Base-by-base conservation (phyloP, 805 yeast genomes). In the Saccharomycopsis selenospora region DNA sequence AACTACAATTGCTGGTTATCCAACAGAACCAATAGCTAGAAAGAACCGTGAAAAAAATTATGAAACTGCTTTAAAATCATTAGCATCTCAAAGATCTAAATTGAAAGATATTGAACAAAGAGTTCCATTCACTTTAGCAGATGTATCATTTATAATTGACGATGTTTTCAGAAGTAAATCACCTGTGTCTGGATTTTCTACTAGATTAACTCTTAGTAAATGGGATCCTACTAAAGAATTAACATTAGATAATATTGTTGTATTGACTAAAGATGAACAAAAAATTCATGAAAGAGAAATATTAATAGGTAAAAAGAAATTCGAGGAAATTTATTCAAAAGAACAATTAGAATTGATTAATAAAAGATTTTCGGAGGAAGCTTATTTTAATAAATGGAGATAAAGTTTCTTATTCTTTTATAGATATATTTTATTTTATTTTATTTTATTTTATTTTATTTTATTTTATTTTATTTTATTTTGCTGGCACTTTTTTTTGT, bases 131-230 rank as follows among this genome's bases (percentile, higher is more conserved):
- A 72, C 88, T 1, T 58, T 81, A 48, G 69, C 66, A 43, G 99
- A 93, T 52, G 80, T 87, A 24, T 84, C 80, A 41, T 93, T 89
- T 61, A 71, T 91, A 13, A 71, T 90, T 29, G 98, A 91, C 61
- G 99, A 93, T 66, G 83, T 93, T 2, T 93, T 80, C 70, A 79
- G 95, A 53, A 97, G 98, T 11, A 88, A 89, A 64, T 84, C 96
- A 0, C 93, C 95, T 14, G 73, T 90, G 11, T 82, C 95, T 14
- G 85, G 90, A 17, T 85, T 73, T 57, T 82, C 90, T 4, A 85
- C 95, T 1, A 77, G 89, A 57, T 69, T 91, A 51, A 78, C 91
- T 1, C 71, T 93, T 36, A 80, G 95, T 1, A 72, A 85, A 61
- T 93, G 99, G 99, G 83, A 80, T 54, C 88, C 87, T 4, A 58